These are phyloP conservation scores for Monosporozyma aerobia DNA, from an alignment of 805 yeast genomes.

Conservation along the genomic window DNA sequence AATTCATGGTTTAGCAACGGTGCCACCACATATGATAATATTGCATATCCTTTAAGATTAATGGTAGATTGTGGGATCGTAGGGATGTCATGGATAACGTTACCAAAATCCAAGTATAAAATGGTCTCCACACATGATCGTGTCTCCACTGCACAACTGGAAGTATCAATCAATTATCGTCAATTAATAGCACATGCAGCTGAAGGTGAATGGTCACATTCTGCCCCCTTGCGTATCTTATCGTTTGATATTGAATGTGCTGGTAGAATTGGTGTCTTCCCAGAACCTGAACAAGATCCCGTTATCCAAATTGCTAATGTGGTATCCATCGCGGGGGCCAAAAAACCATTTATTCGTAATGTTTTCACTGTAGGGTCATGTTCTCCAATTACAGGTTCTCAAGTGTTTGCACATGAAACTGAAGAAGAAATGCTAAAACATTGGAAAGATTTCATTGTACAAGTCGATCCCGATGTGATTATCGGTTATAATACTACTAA, in stretches of 20 bases:
- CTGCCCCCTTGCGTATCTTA: conserved; percentile 87
- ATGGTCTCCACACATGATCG: conserved; percentile 33
- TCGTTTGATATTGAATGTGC: conserved; percentile 98
- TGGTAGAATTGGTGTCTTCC: conserved; percentile 93
- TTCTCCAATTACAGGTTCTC: conserved; percentile 88
- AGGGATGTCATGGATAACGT: conserved; percentile 95
- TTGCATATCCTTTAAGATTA: conserved; percentile 73
- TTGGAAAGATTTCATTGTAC: conserved; percentile 81
- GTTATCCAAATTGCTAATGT: conserved; percentile 97
- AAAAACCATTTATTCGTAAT: conserved; percentile 84
- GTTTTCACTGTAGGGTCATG: conserved; percentile 92
- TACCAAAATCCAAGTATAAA: conserved; percentile 65
- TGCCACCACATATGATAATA: conserved; percentile 76
- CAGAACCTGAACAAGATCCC: conserved; percentile 88
- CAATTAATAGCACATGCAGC: conserved; percentile 73
- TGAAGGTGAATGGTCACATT: conserved; percentile 87
- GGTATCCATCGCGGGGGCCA: conserved; percentile 64
- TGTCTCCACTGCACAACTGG: conserved; percentile 79
- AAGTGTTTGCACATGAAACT: conserved; percentile 62
- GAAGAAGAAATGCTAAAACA: conserved; percentile 76
- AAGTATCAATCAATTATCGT: conserved; percentile 57
- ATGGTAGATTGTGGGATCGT: conserved; percentile 90
- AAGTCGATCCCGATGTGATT: conserved; percentile 89
- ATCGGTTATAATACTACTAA: conserved; percentile 94
- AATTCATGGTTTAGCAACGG: conserved; percentile 54